Evolutionary conservation across 78 protist genomes (phyloP).

Genomic region (Chrysochromulina tobinii): DNA sequence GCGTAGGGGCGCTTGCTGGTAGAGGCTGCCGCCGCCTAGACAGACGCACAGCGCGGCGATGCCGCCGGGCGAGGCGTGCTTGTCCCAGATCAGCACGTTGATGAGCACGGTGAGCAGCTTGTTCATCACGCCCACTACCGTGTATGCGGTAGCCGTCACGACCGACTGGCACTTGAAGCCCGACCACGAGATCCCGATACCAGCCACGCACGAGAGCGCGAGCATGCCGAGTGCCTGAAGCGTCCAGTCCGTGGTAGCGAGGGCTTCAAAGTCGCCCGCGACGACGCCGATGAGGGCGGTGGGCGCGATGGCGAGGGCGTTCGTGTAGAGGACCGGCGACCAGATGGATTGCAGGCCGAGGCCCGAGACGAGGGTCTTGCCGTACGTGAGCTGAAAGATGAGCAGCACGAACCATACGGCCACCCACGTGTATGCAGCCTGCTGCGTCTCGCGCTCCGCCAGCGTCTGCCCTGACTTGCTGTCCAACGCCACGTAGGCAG

Average conservation of each 20-base stretch:
- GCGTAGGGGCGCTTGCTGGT: constrained; percentile 13
- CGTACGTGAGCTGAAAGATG: background rate
- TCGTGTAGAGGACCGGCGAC: constrained; percentile 4
- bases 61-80: background rate
- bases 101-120: constrained; percentile 6
- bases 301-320: background rate
- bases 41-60: background rate
- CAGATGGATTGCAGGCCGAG: background rate
- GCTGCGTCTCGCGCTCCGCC: too few relatives aligned
- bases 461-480: too few relatives aligned
- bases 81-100: constrained; percentile 14
- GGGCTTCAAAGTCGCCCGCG: background rate
- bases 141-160: background rate
- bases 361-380: background rate
- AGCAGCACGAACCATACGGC: background rate
- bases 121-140: constrained; percentile 3
- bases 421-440: background rate
- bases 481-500: too few relatives aligned
- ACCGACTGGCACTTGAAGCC: constrained; percentile 4
- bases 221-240: background rate
- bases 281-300: background rate
- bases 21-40: background rate
- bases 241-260: background rate
- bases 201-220: background rate
- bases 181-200: background rate